A percentile compares a stretch with the other conserved stretches of the same genome.
Conservation (phyloP, 768 basidiomycete genomes). For the Lentinula sp. region DNA sequence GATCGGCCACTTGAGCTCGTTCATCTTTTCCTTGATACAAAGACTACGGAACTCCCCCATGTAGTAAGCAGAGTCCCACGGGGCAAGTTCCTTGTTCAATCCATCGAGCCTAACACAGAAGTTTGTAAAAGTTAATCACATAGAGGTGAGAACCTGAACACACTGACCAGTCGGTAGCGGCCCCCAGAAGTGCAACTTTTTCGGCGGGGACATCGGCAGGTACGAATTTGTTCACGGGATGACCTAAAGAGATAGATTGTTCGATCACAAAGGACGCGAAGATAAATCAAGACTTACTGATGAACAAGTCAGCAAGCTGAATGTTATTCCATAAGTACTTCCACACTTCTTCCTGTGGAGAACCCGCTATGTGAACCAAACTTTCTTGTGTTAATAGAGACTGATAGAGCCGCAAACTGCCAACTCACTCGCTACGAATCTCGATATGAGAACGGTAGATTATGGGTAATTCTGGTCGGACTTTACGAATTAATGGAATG, state of each 20-base stretch:
- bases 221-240: constrained; percentile 93
- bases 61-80: constrained; percentile 83
- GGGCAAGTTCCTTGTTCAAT: constrained; percentile 80
- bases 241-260: constrained; percentile 33
- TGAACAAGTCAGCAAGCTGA: constrained; percentile 83
- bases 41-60: constrained; percentile 83
- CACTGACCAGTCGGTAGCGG: constrained; percentile 78
- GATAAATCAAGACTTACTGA: constrained; percentile 43
- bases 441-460: constrained; percentile 95
- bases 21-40: constrained; percentile 77
- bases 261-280: neutral
- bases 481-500: constrained; percentile 86
- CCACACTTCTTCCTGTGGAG: constrained; percentile 90
- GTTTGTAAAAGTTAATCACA: neutral
- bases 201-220: constrained; percentile 75
- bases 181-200: constrained; percentile 70
- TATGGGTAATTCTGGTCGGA: constrained; percentile 81
- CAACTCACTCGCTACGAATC: constrained; percentile 64
- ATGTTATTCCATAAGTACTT: constrained; percentile 94
- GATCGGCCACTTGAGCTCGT: constrained; percentile 68
- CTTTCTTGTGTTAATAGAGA: neutral
- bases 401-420: neutral
- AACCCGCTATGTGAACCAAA: constrained; percentile 69
- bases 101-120: constrained; percentile 69
- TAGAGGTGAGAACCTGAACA: constrained; percentile 5